Evolutionary conservation across 805 yeast species (phyloP), one percentile per base, ranked within the genome.

Genomic region (Candida maris): DNA sequence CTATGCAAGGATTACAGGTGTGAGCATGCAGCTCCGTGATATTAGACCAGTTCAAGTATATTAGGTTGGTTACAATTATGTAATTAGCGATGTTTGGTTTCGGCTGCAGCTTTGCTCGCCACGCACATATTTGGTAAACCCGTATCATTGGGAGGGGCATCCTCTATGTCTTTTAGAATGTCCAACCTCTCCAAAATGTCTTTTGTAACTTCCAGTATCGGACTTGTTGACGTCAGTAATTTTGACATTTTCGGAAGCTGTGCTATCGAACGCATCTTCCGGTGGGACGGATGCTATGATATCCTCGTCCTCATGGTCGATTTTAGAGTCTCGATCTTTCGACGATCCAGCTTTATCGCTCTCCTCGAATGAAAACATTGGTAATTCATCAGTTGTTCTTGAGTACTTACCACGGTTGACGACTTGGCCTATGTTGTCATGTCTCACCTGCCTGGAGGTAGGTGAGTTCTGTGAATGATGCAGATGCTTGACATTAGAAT

Each of bases 401-500:
- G 14, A 25, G 14, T 25, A 16, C 28, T n/a, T 25, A 6, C 14
- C 16, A n/a, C 28, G 28, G 12, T 21, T 21, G 8, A 12, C 12
- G 24, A 21, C 24, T 21, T 21, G 24, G 12, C 24, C 12, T 12
- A 8, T 9, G 24, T 12, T 21, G 28, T 25, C 28, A 8, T 7
- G 14, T 13, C 15, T 25, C 14, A 16, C 8, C 7, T 7, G 28
- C 14, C 28, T 25, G 8, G 28, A 7, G 14, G 14, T n/a, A 8
- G 19, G 21, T 16, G 20, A 28, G 10, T 6, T 17, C 21, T 28
- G 31, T 8, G 6, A 7, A 17, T 15, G 34, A 28, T 38, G 41
- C 23, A 37, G 16, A 22, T 44, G 45, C 24, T 44, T 44, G 27
- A 38, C 28, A 30, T 39, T 40, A n/a, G 39, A 27, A 27, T 48